Base-by-base conservation (phyloP, 495 filamentous ascomycete genomes). In the Hypoxylon fragiforme region DNA sequence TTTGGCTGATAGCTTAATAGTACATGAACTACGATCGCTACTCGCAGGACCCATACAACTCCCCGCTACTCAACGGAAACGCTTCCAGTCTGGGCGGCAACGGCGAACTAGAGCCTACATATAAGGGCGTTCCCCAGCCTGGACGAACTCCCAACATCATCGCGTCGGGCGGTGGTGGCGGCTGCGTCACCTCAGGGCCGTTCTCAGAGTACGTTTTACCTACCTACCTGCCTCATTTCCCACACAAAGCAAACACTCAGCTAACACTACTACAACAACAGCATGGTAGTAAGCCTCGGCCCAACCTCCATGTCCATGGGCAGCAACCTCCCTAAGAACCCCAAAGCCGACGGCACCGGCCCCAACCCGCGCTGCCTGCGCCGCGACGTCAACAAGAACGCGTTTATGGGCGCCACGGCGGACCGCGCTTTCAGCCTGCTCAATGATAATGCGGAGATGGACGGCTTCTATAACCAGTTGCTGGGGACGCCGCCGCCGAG, bases 131-230 rank as follows among this genome's bases (percentile, higher is more conserved):
- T 26, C 41, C 57, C 20, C 60, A 70, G 37, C 28, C 26, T 19
- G 52, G 60, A 37, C 45, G 60, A 20, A 65, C 56, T 14, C 67
- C 62, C 15, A 70, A 65, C 34, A 63, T 63, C 22, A 69, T 84
- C 28, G 71, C 73, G 20, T 60, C 74, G 1, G 80, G 71, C 37
- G 77, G 70, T 6, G 83, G 82, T 37, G 83, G 82, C 7, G 83
- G 83, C n/a, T 86, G 82, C 58, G 77, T 85, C 19, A 78, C 68
- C 6, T 66, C 66, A 35, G 82, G 82, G 0, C 83, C 83, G 4
- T 84, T 86, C 62, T 71, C 71, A 26, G 72, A 75, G 71, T 72
- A 8, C 7, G 67, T 65, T 39, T 65, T 43, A 18, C 20, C 26
- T 20, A 6, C 42, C 18, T 21, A 24, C 0, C 8, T 49, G 34